Conservation (phyloP, 192 early-diverging fungal genomes). For the Umbelopsis sp. region DNA sequence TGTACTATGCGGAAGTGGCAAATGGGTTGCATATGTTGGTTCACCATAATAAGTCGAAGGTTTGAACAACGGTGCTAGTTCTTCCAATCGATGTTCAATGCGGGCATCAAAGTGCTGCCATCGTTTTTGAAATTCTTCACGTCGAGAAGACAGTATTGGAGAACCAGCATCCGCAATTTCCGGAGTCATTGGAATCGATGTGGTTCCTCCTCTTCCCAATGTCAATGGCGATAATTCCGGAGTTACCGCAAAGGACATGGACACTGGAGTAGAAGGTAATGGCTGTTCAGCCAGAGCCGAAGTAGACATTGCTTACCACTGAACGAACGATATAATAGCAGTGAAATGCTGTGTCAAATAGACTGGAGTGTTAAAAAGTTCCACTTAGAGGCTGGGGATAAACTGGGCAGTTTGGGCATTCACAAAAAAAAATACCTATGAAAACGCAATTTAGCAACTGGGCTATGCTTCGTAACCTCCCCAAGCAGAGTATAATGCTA, state of each 20-base stretch:
- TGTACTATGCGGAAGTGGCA: constrained; percentile 17
- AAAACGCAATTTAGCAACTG: too few relatives aligned
- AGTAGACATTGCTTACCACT: constrained; percentile 14
- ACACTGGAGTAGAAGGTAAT: constrained; percentile 15
- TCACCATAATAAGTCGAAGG: constrained; percentile 15
- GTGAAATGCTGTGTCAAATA: background rate
- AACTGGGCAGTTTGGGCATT: too few relatives aligned
- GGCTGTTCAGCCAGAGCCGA: constrained; percentile 22
- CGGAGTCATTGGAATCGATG: constrained; percentile 19
- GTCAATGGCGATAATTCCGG: constrained; percentile 20
- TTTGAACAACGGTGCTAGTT: constrained; percentile 1
- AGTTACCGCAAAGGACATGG: constrained; percentile 20
- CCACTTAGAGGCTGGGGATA: too few relatives aligned
- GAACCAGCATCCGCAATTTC: constrained; percentile 15
- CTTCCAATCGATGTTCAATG: constrained; percentile 9
- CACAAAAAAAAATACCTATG: too few relatives aligned
- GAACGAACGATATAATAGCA: background rate
- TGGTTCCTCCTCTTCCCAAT: constrained; percentile 1
- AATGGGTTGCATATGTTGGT: constrained; percentile 17
- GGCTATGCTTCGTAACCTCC: constrained; percentile 4
- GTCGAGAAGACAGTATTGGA: background rate
- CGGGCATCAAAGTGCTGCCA: constrained; percentile 7
- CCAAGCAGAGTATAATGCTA: background rate
- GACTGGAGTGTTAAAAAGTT: too few relatives aligned
- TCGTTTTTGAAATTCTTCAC: constrained; percentile 18